A percentile compares a stretch with the other conserved stretches of the same genome.
These are phyloP conservation scores for Nectriaceae sp. DNA, from an alignment of 2,329 filamentous ascomycete genomes.

Conservation along the genomic window DNA sequence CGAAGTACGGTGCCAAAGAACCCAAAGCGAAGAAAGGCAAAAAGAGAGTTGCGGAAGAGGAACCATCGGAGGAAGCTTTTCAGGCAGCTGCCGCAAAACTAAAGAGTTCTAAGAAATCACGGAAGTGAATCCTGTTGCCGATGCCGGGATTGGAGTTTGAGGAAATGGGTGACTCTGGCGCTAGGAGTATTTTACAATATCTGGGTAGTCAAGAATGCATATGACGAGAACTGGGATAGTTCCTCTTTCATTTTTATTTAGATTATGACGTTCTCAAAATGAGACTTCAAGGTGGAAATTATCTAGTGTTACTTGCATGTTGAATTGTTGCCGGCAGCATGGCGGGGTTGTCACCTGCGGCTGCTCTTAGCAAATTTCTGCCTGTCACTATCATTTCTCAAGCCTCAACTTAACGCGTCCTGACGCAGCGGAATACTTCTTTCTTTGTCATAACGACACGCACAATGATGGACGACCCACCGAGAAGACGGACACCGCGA, in stretches of 20 bases:
- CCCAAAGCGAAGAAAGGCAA: constrained; percentile 51
- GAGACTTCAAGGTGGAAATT: too few species aligned
- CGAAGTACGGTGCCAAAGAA: constrained; percentile 65
- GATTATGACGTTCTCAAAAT: too few species aligned
- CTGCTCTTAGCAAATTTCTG: constrained; percentile 3
- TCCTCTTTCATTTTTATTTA: too few species aligned
- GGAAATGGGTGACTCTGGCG: too few species aligned
- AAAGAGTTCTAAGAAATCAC: constrained; percentile 29
- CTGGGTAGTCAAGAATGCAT: too few species aligned
- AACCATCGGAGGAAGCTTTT: constrained; percentile 63
- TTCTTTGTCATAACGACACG: too few species aligned
- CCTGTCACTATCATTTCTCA: background rate
- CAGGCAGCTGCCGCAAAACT: constrained; percentile 57
- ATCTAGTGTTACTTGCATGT: too few species aligned
- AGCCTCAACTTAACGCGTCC: constrained; percentile 7
- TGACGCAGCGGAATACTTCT: constrained; percentile 8
- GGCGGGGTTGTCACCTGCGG: background rate
- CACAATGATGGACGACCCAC: constrained; percentile 9
- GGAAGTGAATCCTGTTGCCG: too few species aligned
- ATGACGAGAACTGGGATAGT: too few species aligned
- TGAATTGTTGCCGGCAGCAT: too few species aligned
- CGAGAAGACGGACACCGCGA: constrained; percentile 9
- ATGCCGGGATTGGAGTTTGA: too few species aligned
- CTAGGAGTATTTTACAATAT: too few species aligned
- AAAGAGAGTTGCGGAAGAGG: constrained; percentile 59